These are phyloP conservation scores for Malus orientalis DNA, from an alignment of 306 rosid species.

Conservation along the genomic window DNA sequence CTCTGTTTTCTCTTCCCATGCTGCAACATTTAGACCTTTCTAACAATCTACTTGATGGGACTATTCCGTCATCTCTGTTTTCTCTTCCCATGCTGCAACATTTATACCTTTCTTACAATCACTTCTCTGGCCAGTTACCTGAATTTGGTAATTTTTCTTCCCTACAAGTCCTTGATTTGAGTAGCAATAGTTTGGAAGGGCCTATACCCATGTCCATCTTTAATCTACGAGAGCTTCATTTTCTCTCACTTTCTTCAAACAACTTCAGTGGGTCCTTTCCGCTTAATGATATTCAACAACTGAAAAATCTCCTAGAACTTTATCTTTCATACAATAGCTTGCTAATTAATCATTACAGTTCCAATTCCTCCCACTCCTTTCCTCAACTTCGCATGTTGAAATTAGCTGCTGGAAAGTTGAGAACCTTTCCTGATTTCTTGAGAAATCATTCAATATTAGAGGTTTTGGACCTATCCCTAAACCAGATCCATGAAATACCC, in stretches of 20 bases:
- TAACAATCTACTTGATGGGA: conserved; percentile 1
- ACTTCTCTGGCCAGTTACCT: conserved; percentile 1
- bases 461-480: background rate
- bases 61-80: conserved; percentile 18
- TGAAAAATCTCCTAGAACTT: too few relatives aligned
- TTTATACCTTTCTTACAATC: conserved; percentile 7
- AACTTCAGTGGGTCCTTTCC: conserved; percentile 28
- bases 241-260: conserved; percentile 33
- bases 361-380: background rate
- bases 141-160: background rate
- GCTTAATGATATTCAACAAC: background rate
- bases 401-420: too few relatives aligned
- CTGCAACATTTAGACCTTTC: too few relatives aligned
- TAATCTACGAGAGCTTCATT: background rate
- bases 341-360: background rate
- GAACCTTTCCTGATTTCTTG: background rate
- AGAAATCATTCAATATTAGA: background rate
- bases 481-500: background rate
- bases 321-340: conserved; percentile 37
- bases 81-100: background rate
- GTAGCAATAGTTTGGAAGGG: conserved; percentile 41
- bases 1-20: too few relatives aligned
- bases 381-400: too few relatives aligned
- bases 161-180: conserved; percentile 28
- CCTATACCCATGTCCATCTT: conserved; percentile 20